These are phyloP conservation scores for Apiospora aurea DNA, from an alignment of 2,329 filamentous ascomycete species.

Conservation along the genomic window DNA sequence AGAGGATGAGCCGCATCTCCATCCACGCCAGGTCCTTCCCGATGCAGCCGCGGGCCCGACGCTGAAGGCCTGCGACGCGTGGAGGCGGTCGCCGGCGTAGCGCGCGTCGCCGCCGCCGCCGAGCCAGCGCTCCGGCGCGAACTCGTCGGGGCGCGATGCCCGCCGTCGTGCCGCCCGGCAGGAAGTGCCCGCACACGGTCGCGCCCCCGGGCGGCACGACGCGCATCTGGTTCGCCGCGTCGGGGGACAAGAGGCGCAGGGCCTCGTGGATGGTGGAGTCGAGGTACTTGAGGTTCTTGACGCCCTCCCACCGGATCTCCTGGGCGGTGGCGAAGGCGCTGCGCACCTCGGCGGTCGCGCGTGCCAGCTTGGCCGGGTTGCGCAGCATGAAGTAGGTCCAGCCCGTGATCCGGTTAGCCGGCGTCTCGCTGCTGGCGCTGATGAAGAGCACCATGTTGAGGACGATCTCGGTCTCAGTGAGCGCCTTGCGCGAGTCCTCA, in stretches of 20 bases:
- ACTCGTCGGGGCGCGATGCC: constrained; percentile 32
- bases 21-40: constrained; percentile 44
- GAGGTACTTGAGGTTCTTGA: constrained; percentile 42
- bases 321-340: constrained; percentile 38
- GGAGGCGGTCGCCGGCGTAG: constrained; percentile 38
- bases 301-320: constrained; percentile 42
- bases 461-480: constrained; percentile 6
- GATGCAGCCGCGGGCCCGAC: constrained; percentile 42
- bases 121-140: constrained; percentile 45
- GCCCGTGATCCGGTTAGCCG: constrained; percentile 48
- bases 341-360: constrained; percentile 45
- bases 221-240: constrained; percentile 25
- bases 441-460: constrained; percentile 38
- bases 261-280: constrained; percentile 46
- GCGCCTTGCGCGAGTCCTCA: background rate
- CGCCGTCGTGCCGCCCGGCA: constrained; percentile 22
- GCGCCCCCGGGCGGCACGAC: constrained; percentile 24
- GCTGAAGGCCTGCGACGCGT: constrained; percentile 38
- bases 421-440: constrained; percentile 54
- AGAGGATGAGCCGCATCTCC: constrained; percentile 45
- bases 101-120: background rate
- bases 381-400: constrained; percentile 45
- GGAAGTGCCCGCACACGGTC: constrained; percentile 24
- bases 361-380: constrained; percentile 34
- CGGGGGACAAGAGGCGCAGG: constrained; percentile 46